Percentiles rank a stretch among this genome's conserved stretches.
Evolutionary conservation across 768 basidiomycete genomes (phyloP).

Genomic region (Trametes cubensis): DNA sequence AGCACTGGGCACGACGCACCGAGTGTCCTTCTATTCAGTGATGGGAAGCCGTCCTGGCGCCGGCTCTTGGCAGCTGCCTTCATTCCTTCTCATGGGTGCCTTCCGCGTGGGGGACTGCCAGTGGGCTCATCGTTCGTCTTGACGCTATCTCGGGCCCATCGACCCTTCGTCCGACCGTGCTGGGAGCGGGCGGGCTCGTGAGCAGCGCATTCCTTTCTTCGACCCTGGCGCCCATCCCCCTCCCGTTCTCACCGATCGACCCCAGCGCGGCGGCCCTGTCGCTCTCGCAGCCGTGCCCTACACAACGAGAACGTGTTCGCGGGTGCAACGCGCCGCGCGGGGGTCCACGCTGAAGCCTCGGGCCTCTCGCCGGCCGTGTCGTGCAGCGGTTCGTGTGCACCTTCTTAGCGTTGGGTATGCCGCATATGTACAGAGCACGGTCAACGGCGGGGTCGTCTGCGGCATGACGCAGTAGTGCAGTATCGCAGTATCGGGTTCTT

Average conservation of each 20-base stretch:
- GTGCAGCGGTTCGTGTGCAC: too few species aligned
- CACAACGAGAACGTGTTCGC: too few species aligned
- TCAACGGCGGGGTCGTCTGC: too few species aligned
- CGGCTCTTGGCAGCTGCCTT: slow-evolving; percentile 15
- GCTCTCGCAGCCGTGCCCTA: neutral
- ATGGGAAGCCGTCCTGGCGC: slow-evolving; percentile 1
- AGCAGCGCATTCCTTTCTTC: neutral
- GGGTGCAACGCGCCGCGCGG: too few species aligned
- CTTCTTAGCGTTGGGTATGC: too few species aligned
- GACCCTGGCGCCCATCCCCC: neutral
- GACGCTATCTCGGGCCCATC: neutral
- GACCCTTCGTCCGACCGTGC: too few species aligned
- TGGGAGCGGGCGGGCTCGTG: neutral
- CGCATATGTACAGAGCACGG: too few species aligned
- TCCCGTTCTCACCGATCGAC: neutral
- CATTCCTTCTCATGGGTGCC: slow-evolving; percentile 8
- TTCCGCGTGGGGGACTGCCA: slow-evolving; percentile 8
- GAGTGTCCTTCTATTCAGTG: neutral
- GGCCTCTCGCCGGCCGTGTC: too few species aligned
- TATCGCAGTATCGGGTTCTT: too few species aligned
- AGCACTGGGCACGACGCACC: neutral
- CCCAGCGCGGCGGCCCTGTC: neutral
- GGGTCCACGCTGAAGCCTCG: too few species aligned
- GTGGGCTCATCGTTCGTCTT: neutral
- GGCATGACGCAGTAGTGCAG: too few species aligned